Percentiles rank a stretch among this genome's conserved stretches.
Conservation (phyloP, 2,329 filamentous ascomycete species). For the Fusarium begoniae region DNA sequence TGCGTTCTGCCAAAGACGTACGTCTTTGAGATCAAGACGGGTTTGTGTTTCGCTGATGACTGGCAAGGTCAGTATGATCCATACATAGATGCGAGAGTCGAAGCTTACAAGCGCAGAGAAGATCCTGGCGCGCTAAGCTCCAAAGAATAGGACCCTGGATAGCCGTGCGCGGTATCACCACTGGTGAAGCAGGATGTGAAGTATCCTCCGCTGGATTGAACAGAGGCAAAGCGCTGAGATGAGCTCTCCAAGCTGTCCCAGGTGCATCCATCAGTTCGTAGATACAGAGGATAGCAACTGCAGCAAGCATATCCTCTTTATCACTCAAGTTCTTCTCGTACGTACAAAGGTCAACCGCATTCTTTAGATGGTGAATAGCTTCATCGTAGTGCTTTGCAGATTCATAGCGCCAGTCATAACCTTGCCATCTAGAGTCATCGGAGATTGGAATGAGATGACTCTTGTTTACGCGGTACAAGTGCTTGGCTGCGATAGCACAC, state of each 20-base stretch:
- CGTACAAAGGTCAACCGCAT: constrained; percentile 10
- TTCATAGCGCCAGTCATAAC: constrained; percentile 33
- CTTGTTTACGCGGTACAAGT: constrained; percentile 9
- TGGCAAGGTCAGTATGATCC: background rate
- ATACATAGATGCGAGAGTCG: background rate
- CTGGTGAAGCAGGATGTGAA: background rate
- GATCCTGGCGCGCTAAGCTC: constrained; percentile 35
- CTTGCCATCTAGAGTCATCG: background rate
- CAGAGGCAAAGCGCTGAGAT: constrained; percentile 72
- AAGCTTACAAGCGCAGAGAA: constrained; percentile 31
- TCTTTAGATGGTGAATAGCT: constrained; percentile 29
- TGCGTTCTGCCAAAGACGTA: constrained; percentile 71
- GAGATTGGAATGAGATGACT: accelerated
- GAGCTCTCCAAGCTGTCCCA: constrained; percentile 69
- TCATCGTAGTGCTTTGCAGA: constrained; percentile 37
- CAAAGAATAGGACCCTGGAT: constrained; percentile 38
- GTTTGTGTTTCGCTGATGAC: constrained; percentile 41
- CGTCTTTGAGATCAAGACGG: constrained; percentile 64
- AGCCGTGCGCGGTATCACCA: constrained; percentile 30
- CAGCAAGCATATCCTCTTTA: constrained; percentile 63
- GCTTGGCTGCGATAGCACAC: constrained; percentile 36
- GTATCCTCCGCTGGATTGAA: constrained; percentile 57
- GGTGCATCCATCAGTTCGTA: constrained; percentile 75
- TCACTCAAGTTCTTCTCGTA: constrained; percentile 53
- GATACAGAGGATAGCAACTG: constrained; percentile 72